These are phyloP conservation scores for Poterioochromonas sp. DNA, from an alignment of 352 stramenopile genomes.

Conservation along the genomic window DNA sequence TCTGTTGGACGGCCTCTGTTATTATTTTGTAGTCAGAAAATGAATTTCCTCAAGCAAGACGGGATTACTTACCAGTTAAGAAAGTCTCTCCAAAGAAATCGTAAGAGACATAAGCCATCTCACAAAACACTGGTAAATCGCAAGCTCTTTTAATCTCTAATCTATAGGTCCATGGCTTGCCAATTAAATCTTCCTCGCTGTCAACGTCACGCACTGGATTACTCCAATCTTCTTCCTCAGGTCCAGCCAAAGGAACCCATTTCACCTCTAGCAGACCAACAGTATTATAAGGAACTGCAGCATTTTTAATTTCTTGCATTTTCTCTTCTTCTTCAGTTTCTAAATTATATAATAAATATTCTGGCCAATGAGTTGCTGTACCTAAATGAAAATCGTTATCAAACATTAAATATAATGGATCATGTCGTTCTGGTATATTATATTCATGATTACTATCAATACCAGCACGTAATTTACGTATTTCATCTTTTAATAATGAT, in stretches of 20 bases:
- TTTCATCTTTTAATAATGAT: conserved; percentile 74
- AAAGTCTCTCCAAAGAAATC: conserved; percentile 80
- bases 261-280: conserved; percentile 77
- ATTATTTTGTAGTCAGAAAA: too few relatives aligned
- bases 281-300: conserved; percentile 77
- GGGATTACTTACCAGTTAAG: too few relatives aligned
- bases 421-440: conserved; percentile 63
- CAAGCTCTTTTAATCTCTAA: conserved; percentile 65
- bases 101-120: conserved; percentile 79
- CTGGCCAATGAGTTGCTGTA: conserved; percentile 76
- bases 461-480: conserved; percentile 43
- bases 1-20: conserved; percentile 75
- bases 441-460: conserved; percentile 75
- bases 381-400: conserved; percentile 75
- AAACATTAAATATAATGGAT: conserved; percentile 80
- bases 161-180: conserved; percentile 75
- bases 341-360: conserved; percentile 80
- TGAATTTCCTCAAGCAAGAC: too few relatives aligned
- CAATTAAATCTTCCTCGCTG: conserved; percentile 55
- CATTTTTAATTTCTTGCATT: conserved; percentile 75
- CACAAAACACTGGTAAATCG: conserved; percentile 70
- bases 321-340: conserved; percentile 76
- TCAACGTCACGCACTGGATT: conserved; percentile 56
- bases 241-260: conserved; percentile 65
- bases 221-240: conserved; percentile 53